Percentiles rank a stretch among this genome's conserved stretches.
These are phyloP conservation scores for Cynara cardunculus DNA, from an alignment of 129 eudicot genomes.

Conservation along the genomic window DNA sequence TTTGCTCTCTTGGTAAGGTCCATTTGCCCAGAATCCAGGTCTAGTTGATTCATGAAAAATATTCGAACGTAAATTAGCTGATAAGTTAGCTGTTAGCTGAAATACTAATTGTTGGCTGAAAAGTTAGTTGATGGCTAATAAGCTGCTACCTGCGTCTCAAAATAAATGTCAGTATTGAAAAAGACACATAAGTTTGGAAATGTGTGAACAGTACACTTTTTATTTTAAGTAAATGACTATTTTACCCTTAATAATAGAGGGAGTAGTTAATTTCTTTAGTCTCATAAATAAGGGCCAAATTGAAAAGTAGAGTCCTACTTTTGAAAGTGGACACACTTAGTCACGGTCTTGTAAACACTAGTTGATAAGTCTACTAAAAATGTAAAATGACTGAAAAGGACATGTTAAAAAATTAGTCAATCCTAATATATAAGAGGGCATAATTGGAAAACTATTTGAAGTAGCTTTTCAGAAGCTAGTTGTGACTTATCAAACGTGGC, in stretches of 20 bases:
- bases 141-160: background rate
- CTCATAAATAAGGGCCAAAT: background rate
- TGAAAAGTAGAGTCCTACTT: background rate
- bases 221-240: background rate
- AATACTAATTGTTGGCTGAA: background rate
- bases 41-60: conserved; percentile 30
- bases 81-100: background rate
- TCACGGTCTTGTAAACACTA: too few relatives aligned
- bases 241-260: background rate
- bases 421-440: too few relatives aligned
- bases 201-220: background rate
- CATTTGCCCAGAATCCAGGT: conserved; percentile 90
- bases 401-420: too few relatives aligned
- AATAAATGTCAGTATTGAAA: background rate
- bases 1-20: conserved; percentile 79
- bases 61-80: background rate
- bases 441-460: too few relatives aligned
- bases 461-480: too few relatives aligned
- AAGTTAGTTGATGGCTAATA: background rate
- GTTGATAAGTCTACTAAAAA: too few relatives aligned
- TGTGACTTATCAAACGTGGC: too few relatives aligned
- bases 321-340: background rate
- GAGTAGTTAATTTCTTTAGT: background rate
- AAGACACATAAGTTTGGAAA: background rate
- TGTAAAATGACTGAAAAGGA: too few relatives aligned